These are phyloP conservation scores for Phaeosphaeria sp. DNA, from an alignment of 2,329 filamentous ascomycete species.

Conservation along the genomic window DNA sequence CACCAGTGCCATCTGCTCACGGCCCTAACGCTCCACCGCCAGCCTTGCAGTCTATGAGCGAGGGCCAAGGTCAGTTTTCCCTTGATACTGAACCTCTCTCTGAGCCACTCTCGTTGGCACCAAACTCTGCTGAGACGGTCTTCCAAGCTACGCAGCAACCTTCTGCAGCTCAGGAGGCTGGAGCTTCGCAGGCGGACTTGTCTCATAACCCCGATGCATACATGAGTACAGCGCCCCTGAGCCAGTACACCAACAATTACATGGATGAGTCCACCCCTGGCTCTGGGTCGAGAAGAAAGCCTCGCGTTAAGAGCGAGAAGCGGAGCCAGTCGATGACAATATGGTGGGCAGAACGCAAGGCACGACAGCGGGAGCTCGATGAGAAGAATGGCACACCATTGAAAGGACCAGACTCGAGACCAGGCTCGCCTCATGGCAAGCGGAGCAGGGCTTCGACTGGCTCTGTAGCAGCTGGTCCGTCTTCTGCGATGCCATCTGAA, in stretches of 20 bases:
- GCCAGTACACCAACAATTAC: slow-evolving; percentile 39
- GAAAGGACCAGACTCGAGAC: slow-evolving; percentile 28
- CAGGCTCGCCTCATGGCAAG: slow-evolving; percentile 31
- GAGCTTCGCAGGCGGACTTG: slow-evolving; percentile 25
- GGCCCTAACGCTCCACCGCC: slow-evolving; percentile 33
- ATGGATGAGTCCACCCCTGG: slow-evolving; percentile 33
- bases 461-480: slow-evolving; percentile 24
- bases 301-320: slow-evolving; percentile 53
- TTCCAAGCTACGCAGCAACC: slow-evolving; percentile 46
- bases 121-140: slow-evolving; percentile 41
- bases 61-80: slow-evolving; percentile 47
- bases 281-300: slow-evolving; percentile 41
- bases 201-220: slow-evolving; percentile 41
- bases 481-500: slow-evolving; percentile 24
- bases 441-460: slow-evolving; percentile 25
- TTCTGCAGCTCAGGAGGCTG: slow-evolving; percentile 24
- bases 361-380: slow-evolving; percentile 42
- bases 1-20: slow-evolving; percentile 28
- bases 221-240: slow-evolving; percentile 43
- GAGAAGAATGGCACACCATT: slow-evolving; percentile 32
- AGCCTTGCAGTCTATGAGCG: slow-evolving; percentile 44
- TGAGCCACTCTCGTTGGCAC: slow-evolving; percentile 26
- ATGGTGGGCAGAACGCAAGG: slow-evolving; percentile 56
- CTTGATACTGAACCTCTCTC: slow-evolving; percentile 37
- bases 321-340: slow-evolving; percentile 53